A percentile compares a stretch with the other conserved stretches of the same genome.
phyloP scores from a whole-genome alignment of 306 rosid species.

The Arachis stenosperma region DNA sequence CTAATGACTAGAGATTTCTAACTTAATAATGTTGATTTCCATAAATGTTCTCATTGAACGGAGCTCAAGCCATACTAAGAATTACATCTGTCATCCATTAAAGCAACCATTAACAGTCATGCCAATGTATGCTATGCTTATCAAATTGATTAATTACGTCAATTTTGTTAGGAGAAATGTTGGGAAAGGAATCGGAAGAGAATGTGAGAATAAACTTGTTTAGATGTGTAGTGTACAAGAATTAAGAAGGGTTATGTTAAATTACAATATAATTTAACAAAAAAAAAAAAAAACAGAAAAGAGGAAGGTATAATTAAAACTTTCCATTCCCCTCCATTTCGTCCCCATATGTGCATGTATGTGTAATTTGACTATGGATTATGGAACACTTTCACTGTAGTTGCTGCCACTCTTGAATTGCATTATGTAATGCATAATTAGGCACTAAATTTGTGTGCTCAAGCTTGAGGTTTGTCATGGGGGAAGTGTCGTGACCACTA shows the following conservation, averaged over 20 bases:
- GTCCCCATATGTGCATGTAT: slow-evolving; percentile 34
- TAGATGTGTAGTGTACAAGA: slow-evolving; percentile 9
- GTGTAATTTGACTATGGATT: slow-evolving; percentile 10
- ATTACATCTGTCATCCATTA: too few relatives aligned
- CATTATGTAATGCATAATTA: slow-evolving; percentile 82
- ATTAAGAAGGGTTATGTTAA: slow-evolving; percentile 1
- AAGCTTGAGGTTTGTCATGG: slow-evolving; percentile 96
- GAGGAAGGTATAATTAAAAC: slow-evolving; percentile 36
- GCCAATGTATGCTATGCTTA: too few relatives aligned
- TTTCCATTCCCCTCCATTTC: slow-evolving; percentile 24
- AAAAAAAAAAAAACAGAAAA: slow-evolving; percentile 25
- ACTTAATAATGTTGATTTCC: not conserved
- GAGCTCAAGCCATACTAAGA: too few relatives aligned
- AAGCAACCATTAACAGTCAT: too few relatives aligned
- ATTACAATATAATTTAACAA: slow-evolving; percentile 2
- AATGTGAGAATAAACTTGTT: not conserved
- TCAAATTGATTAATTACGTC: not conserved
- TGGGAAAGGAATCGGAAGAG: not conserved
- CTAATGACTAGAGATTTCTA: not conserved
- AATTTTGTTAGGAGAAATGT: not conserved
- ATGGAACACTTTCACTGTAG: slow-evolving; percentile 42
- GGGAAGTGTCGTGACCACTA: slow-evolving; percentile 90
- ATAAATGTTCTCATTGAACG: too few relatives aligned
- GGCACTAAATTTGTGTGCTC: slow-evolving; percentile 84
- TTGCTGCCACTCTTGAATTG: slow-evolving; percentile 94